Conservation (phyloP, 768 basidiomycete genomes). For the Termitomyces eurrhizus region DNA sequence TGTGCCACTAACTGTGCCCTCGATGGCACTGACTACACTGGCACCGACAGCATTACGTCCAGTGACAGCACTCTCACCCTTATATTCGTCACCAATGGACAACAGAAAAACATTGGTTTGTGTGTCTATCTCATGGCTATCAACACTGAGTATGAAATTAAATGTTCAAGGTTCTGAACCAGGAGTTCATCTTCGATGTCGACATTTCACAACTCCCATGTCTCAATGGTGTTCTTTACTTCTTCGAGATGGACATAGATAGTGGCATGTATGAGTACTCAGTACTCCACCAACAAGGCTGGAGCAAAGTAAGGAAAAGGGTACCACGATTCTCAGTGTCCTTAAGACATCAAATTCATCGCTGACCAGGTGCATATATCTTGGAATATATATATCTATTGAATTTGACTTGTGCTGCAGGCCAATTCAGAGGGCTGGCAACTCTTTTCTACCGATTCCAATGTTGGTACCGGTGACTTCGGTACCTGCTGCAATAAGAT, state of each 20-base stretch:
- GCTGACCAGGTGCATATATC: conserved; percentile 41
- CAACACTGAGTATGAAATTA: conserved; percentile 40
- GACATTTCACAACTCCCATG: conserved; percentile 55
- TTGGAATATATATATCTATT: conserved; percentile 7
- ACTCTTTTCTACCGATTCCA: conserved; percentile 30
- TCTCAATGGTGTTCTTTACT: conserved; percentile 37
- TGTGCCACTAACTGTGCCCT: conserved; percentile 27
- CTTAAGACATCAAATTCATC: conserved; percentile 59
- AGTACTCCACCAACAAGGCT: conserved; percentile 52
- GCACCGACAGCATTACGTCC: conserved; percentile 50
- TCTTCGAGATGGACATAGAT: conserved; percentile 52
- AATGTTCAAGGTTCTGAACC: conserved; percentile 12
- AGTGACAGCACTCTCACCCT: conserved; percentile 45
- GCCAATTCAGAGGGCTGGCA: conserved; percentile 1
- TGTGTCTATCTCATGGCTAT: conserved; percentile 48
- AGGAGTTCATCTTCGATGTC: conserved; percentile 8
- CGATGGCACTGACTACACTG: conserved; percentile 44
- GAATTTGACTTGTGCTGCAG: neutral
- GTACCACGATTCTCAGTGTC: conserved; percentile 65
- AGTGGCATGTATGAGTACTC: conserved; percentile 46
- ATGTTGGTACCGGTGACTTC: conserved; percentile 40
- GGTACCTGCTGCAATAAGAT: conserved; percentile 57
- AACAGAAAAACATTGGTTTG: conserved; percentile 36
- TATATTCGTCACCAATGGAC: conserved; percentile 40
- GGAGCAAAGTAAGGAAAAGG: conserved; percentile 55